These are phyloP conservation scores for Suillus weaverae DNA, from an alignment of 768 basidiomycete species.

Conservation along the genomic window DNA sequence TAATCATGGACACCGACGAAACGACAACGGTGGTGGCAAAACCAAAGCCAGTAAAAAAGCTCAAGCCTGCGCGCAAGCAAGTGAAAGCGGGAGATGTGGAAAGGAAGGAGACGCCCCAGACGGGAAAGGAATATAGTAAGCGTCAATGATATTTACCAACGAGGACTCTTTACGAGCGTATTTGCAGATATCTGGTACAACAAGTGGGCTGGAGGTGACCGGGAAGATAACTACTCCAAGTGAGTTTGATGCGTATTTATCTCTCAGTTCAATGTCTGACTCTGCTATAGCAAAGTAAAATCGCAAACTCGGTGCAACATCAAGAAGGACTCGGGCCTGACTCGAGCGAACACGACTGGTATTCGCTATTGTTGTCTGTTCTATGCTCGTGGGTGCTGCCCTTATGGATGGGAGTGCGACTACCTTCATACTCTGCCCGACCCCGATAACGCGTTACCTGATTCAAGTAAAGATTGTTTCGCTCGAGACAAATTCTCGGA, in stretches of 20 bases:
- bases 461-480: constrained; percentile 95
- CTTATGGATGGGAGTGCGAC: constrained; percentile 97
- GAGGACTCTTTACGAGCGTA: constrained; percentile 11
- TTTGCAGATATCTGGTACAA: constrained; percentile 93
- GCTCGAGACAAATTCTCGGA: constrained; percentile 95
- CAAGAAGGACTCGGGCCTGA: constrained; percentile 86
- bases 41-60: constrained; percentile 53
- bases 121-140: constrained; percentile 95
- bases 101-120: constrained; percentile 84
- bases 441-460: constrained; percentile 66
- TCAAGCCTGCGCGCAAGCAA: constrained; percentile 92
- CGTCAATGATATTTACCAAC: constrained; percentile 18
- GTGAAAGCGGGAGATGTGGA: constrained; percentile 89
- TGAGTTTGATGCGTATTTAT: constrained; percentile 36
- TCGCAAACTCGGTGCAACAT: constrained; percentile 91
- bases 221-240: constrained; percentile 96
- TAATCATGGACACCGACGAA: constrained; percentile 35
- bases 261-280: constrained; percentile 9
- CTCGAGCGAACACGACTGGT: constrained; percentile 91
- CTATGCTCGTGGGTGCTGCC: constrained; percentile 95
- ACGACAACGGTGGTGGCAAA: constrained; percentile 19
- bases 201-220: constrained; percentile 99
- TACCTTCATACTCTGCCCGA: constrained; percentile 90
- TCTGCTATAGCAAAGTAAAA: constrained; percentile 73
- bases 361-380: constrained; percentile 94